Conservation (phyloP, 1,284 basidiomycete species). For the Athelia psychrophila region DNA sequence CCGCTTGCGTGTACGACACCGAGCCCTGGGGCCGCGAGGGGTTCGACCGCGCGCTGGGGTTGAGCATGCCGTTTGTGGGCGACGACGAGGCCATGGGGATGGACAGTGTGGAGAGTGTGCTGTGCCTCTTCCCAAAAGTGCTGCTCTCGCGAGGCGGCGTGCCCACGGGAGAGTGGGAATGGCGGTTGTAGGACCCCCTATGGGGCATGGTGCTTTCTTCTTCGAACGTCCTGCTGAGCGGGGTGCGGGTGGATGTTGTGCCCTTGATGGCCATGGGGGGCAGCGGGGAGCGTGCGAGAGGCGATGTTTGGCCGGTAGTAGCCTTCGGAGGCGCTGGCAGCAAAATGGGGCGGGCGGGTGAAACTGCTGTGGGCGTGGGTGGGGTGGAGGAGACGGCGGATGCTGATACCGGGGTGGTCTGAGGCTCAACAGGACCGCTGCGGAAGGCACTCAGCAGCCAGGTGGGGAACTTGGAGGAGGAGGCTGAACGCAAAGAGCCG, state of each 20-base stretch:
- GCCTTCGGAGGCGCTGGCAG: not conserved
- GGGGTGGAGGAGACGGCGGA: conserved; percentile 33
- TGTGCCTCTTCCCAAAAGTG: conserved; percentile 55
- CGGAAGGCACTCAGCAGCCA: conserved; percentile 79
- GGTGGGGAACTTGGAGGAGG: conserved; percentile 61
- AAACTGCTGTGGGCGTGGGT: conserved; percentile 16
- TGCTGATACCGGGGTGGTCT: conserved; percentile 52
- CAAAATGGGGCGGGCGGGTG: conserved; percentile 5
- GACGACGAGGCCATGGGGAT: conserved; percentile 48
- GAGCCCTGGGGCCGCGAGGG: conserved; percentile 59
- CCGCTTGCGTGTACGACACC: conserved; percentile 59
- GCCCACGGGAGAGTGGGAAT: conserved; percentile 50
- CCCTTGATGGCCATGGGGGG: conserved; percentile 55
- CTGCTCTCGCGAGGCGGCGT: conserved; percentile 66
- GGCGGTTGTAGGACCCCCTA: conserved; percentile 42
- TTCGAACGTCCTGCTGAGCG: conserved; percentile 49
- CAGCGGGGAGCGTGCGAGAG: conserved; percentile 29
- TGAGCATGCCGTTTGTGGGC: conserved; percentile 17
- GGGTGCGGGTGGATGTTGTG: conserved; percentile 34
- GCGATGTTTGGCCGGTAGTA: conserved; percentile 15
- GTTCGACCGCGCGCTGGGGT: conserved; percentile 47
- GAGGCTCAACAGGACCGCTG: conserved; percentile 55
- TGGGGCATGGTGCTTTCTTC: conserved; percentile 48
- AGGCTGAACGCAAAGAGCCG: conserved; percentile 30
- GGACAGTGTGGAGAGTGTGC: conserved; percentile 37